Percentiles rank a stretch among this genome's conserved stretches.
Conservation (phyloP, 2,329 filamentous ascomycete species). For the Berkeleyomyces basicola region DNA sequence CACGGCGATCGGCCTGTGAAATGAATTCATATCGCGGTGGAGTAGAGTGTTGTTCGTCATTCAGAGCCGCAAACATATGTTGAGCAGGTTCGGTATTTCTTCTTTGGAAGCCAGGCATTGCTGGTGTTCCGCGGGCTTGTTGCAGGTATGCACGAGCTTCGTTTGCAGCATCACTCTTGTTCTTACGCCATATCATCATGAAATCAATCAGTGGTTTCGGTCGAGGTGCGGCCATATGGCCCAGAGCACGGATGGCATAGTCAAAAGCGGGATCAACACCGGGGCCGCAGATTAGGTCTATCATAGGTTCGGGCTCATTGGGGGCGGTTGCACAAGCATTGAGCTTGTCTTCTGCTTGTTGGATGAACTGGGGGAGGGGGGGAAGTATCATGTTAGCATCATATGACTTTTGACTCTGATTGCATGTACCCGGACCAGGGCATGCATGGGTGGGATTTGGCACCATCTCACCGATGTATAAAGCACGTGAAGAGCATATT, state of each 20-base stretch:
- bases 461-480: conserved; percentile 61
- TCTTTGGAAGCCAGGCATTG: conserved; percentile 39
- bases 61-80: conserved; percentile 26
- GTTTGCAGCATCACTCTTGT: conserved; percentile 76
- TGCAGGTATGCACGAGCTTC: conserved; percentile 45
- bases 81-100: conserved; percentile 54
- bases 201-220: conserved; percentile 92
- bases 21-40: conserved; percentile 38
- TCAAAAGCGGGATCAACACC: conserved; percentile 82
- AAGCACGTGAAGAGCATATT: conserved; percentile 90
- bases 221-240: conserved; percentile 85
- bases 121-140: conserved; percentile 28
- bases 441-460: background rate
- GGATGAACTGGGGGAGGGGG: conserved; percentile 51
- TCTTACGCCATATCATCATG: conserved; percentile 96
- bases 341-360: conserved; percentile 91
- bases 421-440: background rate
- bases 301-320: conserved; percentile 63
- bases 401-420: background rate
- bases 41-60: conserved; percentile 26
- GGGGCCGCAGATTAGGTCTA: conserved; percentile 81
- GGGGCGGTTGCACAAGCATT: conserved; percentile 70
- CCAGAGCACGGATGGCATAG: conserved; percentile 80
- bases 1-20: conserved; percentile 68
- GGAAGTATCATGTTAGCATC: conserved; percentile 13